Evolutionary conservation across 192 early-diverging fungal species (phyloP), one percentile per base, ranked within the genome.

Genomic region (Coemansia sp.): DNA sequence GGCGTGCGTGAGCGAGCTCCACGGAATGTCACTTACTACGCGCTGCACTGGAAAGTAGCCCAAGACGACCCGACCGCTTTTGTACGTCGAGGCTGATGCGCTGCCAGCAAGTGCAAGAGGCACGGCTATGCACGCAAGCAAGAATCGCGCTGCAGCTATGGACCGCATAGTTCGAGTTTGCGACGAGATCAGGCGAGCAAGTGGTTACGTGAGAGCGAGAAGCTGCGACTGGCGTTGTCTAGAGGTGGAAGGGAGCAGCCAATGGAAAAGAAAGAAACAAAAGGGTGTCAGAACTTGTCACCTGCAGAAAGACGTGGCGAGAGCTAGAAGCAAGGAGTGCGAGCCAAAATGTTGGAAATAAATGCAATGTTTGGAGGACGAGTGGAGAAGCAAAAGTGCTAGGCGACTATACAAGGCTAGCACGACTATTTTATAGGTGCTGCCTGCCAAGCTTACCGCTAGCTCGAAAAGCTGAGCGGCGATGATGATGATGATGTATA

Each of bases 1-100:
- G 65, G 87, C 74, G 58, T 91, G 89, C 14, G 88, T 89, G 12
- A 89, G 62, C 29, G 83, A 87, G 9, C 65, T 56, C 76, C 84
- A 87, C 17, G 79, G 77, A 57, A 86, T 77, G 36, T 74, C 70
- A 8, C 35, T 45, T 4, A 82, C 72, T 32, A 57, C 63, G 60
- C 77, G 76, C 71, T 77, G 76, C 6, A 77, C 72, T 39, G 80
- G 80, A 47, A 77, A 74, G 65, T 83, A 83, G n/a, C 80, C 75
- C 38, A 83, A 46, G 35, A 83, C 80, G 14, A 82, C 70, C 2
- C 79, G 79, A 15, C 46, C 74, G 24, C 67, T 64, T 35, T 73
- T 71, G 54, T 82, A 82, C 20, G 66, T 60, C 1, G 73, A 46
- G 14, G 70, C 70, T 0, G 60, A 39, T 2, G 59, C 58, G 29